Evolutionary conservation across 2,329 filamentous ascomycete species (phyloP).

Genomic region (Hortaea werneckii): DNA sequence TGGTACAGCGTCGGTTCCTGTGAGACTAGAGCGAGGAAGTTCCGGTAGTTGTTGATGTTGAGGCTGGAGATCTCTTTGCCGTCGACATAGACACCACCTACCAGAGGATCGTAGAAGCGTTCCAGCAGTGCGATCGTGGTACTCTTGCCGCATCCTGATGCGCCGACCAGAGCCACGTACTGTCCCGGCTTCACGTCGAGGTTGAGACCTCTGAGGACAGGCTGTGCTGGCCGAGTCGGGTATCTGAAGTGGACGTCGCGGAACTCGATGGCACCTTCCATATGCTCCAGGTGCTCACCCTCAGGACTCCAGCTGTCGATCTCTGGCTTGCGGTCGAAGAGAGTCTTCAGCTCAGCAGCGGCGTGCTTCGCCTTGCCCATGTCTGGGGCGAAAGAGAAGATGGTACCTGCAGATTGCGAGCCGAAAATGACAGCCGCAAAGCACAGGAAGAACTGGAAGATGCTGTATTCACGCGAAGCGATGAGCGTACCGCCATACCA

Average conservation of each 20-base stretch:
- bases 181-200: constrained; percentile 64
- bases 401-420: constrained; percentile 78
- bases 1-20: constrained; percentile 95
- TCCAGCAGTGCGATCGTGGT: constrained; percentile 88
- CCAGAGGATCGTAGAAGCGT: constrained; percentile 84
- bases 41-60: constrained; percentile 79
- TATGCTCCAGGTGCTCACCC: constrained; percentile 50
- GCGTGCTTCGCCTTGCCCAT: constrained; percentile 89
- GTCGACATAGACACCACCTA: constrained; percentile 72
- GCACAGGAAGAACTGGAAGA: constrained; percentile 87
- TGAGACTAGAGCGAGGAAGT: constrained; percentile 73
- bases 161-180: constrained; percentile 84
- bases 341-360: constrained; percentile 64
- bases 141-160: constrained; percentile 86
- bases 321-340: constrained; percentile 71
- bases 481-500: constrained; percentile 83
- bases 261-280: constrained; percentile 79
- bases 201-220: constrained; percentile 79
- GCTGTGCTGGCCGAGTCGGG: constrained; percentile 79
- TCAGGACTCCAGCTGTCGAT: constrained; percentile 74
- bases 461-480: constrained; percentile 56
- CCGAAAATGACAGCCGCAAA: constrained; percentile 85
- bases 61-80: constrained; percentile 69
- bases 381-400: constrained; percentile 83
- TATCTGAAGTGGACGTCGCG: constrained; percentile 90